These are phyloP conservation scores for Flaveria brownii DNA, from an alignment of 129 eudicot genomes.

Conservation along the genomic window DNA sequence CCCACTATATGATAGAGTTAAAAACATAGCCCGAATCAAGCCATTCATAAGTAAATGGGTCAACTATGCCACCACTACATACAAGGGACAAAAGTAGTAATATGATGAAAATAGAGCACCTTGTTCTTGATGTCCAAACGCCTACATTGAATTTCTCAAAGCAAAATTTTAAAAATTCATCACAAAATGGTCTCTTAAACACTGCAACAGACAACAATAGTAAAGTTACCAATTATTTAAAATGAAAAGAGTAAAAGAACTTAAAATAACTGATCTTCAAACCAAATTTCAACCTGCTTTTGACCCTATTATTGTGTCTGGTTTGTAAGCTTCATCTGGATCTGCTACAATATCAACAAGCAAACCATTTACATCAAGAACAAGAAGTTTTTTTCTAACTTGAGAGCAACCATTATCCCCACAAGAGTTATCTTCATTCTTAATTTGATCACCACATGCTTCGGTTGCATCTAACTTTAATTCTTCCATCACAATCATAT, in stretches of 20 bases:
- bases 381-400: conserved; percentile 69
- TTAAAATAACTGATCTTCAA: conserved; percentile 7
- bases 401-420: conserved; percentile 24
- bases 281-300: conserved; percentile 63
- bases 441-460: conserved; percentile 21
- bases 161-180: conserved; percentile 88
- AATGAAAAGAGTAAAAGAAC: conserved; percentile 7
- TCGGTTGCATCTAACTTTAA: conserved; percentile 22
- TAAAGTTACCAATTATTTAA: conserved; percentile 24
- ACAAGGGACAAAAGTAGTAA: not conserved
- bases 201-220: conserved; percentile 44
- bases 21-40: not conserved
- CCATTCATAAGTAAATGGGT: conserved; percentile 1
- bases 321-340: conserved; percentile 40
- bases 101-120: conserved; percentile 37
- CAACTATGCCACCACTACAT: not conserved
- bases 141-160: conserved; percentile 80
- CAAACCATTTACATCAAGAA: conserved; percentile 87
- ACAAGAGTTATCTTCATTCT: conserved; percentile 18
- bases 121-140: conserved; percentile 86
- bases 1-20: not conserved
- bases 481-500: conserved; percentile 24
- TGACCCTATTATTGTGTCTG: conserved; percentile 49
- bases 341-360: conserved; percentile 63
- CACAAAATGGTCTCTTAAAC: conserved; percentile 85